A percentile compares a stretch with the other conserved stretches of the same genome.
Evolutionary conservation across 2,329 filamentous ascomycete species (phyloP).

Genomic region (Sordariomycetes sp.): DNA sequence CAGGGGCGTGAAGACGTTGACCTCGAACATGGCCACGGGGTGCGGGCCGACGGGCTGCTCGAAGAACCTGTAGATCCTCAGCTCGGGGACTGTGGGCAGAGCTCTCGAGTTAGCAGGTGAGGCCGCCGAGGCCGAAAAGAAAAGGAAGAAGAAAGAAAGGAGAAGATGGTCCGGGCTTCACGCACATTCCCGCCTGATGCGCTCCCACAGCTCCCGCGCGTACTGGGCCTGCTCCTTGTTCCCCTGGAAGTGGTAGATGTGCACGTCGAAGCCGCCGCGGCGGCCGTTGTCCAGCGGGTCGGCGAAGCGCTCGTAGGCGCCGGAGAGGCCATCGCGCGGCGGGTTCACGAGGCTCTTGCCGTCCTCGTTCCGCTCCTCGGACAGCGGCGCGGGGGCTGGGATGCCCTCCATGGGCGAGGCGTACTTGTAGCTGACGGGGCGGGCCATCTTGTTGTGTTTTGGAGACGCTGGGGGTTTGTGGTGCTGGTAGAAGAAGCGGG

Average conservation of each 20-base stretch:
- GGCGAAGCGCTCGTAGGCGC: slow-evolving; percentile 60
- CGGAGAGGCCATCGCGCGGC: slow-evolving; percentile 46
- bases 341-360: slow-evolving; percentile 70
- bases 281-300: slow-evolving; percentile 55
- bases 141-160: too few species aligned
- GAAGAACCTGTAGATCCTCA: slow-evolving; percentile 72
- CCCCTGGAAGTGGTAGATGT: slow-evolving; percentile 70
- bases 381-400: slow-evolving; percentile 40
- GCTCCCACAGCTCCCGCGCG: slow-evolving; percentile 63
- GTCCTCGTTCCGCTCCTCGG: slow-evolving; percentile 53
- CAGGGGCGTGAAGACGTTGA: slow-evolving; percentile 74
- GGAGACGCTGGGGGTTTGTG: not conserved
- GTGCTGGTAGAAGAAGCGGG: not conserved
- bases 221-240: slow-evolving; percentile 54
- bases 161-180: too few species aligned
- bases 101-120: too few species aligned
- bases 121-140: too few species aligned
- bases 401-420: slow-evolving; percentile 48
- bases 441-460: slow-evolving; percentile 19
- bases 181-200: slow-evolving; percentile 71
- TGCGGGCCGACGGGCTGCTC: slow-evolving; percentile 74
- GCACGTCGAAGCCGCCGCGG: slow-evolving; percentile 72
- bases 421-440: slow-evolving; percentile 32
- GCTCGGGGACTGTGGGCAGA: slow-evolving; percentile 84
- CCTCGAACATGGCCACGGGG: slow-evolving; percentile 82